phyloP scores from a whole-genome alignment of 306 rosid species.

The Oemleria cerasiformis region DNA sequence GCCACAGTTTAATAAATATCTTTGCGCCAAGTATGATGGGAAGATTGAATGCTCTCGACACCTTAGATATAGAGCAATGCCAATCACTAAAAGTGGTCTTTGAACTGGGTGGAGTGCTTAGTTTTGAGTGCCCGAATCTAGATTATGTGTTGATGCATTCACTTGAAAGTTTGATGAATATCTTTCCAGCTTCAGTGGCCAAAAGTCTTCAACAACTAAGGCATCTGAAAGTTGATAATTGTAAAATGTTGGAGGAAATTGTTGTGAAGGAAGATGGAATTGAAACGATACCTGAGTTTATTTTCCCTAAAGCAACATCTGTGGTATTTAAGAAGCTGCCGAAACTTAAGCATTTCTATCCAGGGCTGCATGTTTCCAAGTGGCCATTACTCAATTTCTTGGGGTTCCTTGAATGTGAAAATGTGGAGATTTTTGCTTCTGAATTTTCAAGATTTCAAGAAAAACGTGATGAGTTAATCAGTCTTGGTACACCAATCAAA shows the following conservation, averaged over 20 bases:
- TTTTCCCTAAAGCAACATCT: neutral
- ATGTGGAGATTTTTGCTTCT: neutral
- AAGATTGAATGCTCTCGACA: neutral
- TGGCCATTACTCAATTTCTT: constrained; percentile 8
- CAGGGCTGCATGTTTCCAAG: neutral
- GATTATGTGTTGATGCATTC: neutral
- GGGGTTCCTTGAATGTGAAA: accelerated
- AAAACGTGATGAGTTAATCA: neutral
- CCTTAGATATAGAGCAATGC: accelerated
- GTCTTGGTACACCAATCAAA: too few species aligned
- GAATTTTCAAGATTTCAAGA: neutral
- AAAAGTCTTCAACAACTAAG: too few species aligned
- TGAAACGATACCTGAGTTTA: neutral
- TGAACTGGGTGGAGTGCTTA: neutral
- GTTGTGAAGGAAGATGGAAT: constrained; percentile 8
- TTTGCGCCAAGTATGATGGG: neutral
- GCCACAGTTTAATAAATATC: neutral
- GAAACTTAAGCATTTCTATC: neutral
- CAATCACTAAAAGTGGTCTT: neutral
- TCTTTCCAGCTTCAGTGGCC: too few species aligned
- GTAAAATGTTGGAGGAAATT: constrained; percentile 10
- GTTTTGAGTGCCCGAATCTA: neutral
- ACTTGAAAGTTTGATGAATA: too few species aligned
- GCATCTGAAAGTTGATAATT: too few species aligned
- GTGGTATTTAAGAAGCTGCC: neutral